A percentile compares a stretch with the other conserved stretches of the same genome.
phyloP scores from a whole-genome alignment of 768 basidiomycete genomes.

The Dioszegia crocea region DNA sequence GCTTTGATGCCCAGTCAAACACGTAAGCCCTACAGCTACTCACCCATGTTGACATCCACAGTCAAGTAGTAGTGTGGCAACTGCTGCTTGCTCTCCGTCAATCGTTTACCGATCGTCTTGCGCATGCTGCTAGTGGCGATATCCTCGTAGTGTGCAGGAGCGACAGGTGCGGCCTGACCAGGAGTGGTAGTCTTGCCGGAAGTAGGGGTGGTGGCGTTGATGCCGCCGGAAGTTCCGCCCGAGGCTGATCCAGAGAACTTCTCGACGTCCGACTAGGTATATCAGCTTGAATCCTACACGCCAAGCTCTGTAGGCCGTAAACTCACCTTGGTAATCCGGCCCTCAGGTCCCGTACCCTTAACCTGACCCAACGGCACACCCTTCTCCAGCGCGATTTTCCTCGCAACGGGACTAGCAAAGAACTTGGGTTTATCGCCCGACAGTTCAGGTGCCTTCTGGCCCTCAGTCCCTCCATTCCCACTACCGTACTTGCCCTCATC shows the following conservation, averaged over 20 bases:
- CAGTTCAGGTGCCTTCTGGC: slow-evolving; percentile 34
- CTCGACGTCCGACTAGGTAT: slow-evolving; percentile 67
- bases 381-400: slow-evolving; percentile 91
- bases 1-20: neutral
- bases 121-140: slow-evolving; percentile 91
- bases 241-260: slow-evolving; percentile 62
- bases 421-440: slow-evolving; percentile 52
- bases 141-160: slow-evolving; percentile 70
- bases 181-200: slow-evolving; percentile 57
- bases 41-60: slow-evolving; percentile 92
- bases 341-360: slow-evolving; percentile 89
- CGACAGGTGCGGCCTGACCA: slow-evolving; percentile 51
- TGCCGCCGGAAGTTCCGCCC: slow-evolving; percentile 51
- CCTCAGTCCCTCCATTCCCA: slow-evolving; percentile 31
- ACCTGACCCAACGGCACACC: slow-evolving; percentile 85
- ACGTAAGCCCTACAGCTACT: slow-evolving; percentile 43
- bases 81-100: slow-evolving; percentile 88
- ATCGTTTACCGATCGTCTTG: slow-evolving; percentile 80
- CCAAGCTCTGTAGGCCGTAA: neutral
- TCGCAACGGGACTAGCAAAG: slow-evolving; percentile 92
- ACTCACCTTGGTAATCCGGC: slow-evolving; percentile 79
- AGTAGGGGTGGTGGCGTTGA: slow-evolving; percentile 53
- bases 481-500: slow-evolving; percentile 57
- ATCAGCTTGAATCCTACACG: slow-evolving; percentile 4
- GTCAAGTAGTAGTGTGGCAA: slow-evolving; percentile 98